These are phyloP conservation scores for Thuidium tamariscinum DNA, from an alignment of 225 moss, liverwort and hornwort genomes.

Conservation along the genomic window DNA sequence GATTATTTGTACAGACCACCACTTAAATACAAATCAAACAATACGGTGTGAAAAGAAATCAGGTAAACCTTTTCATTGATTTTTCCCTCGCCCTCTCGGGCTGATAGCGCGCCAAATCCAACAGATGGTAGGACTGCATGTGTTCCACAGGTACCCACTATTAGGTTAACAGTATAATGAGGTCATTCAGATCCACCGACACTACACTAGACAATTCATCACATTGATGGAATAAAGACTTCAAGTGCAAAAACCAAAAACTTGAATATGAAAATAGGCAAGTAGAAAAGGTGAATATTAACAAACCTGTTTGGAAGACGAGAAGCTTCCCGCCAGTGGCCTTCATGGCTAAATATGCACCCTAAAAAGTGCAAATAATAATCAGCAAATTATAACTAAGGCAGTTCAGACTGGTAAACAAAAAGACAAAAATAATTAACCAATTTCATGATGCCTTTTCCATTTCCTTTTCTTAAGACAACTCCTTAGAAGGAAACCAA, in stretches of 20 bases:
- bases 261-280: neutral
- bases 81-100: constrained; percentile 82
- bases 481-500: neutral
- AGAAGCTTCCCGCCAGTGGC: constrained; percentile 89
- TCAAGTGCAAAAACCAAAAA: neutral
- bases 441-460: neutral
- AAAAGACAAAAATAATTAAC: neutral
- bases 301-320: constrained; percentile 82
- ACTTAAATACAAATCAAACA: neutral
- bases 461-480: neutral
- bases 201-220: neutral
- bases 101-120: constrained; percentile 72
- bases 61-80: constrained; percentile 69
- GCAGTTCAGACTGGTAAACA: neutral
- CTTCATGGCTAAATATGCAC: constrained; percentile 89
- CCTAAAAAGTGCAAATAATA: constrained; percentile 22
- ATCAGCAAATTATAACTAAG: neutral
- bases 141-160: neutral
- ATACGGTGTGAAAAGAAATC: neutral
- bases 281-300: neutral
- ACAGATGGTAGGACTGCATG: constrained; percentile 80
- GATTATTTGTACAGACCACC: neutral
- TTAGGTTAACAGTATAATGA: neutral
- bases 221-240: neutral
- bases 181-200: neutral